phyloP scores from a whole-genome alignment of 495 filamentous ascomycete species.

The Tuber magnatum region DNA sequence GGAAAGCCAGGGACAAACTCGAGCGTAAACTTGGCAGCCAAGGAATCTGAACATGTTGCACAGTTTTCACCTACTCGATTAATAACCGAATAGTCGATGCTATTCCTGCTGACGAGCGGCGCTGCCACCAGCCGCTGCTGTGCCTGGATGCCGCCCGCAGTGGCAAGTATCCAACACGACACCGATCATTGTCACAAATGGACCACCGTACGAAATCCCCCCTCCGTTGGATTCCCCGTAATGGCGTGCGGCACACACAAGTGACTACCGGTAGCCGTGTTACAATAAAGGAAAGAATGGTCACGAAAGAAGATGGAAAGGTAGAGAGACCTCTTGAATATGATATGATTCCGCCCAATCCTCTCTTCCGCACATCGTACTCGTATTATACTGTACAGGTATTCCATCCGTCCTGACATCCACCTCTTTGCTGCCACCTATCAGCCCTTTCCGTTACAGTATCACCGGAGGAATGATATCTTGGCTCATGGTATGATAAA shows the following conservation, averaged over 20 bases:
- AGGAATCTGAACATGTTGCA: not conserved
- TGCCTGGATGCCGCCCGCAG: no score
- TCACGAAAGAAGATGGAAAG: not conserved
- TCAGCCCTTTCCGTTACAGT: not conserved
- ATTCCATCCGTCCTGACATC: not conserved
- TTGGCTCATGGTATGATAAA: not conserved
- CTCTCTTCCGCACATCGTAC: not conserved
- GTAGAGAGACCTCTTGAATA: not conserved
- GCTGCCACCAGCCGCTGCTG: no score
- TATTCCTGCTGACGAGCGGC: not conserved
- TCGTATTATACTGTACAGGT: not conserved
- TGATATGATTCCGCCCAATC: not conserved
- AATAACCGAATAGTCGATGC: not conserved
- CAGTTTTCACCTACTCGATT: not conserved
- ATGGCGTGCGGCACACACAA: not conserved
- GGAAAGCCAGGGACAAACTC: not conserved
- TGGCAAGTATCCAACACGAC: not conserved
- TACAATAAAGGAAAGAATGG: not conserved
- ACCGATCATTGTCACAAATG: not conserved
- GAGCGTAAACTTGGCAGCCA: not conserved
- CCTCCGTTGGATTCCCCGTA: not conserved
- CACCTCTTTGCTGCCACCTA: not conserved
- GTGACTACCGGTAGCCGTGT: not conserved
- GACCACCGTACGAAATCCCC: no score
- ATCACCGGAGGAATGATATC: no score